These are phyloP conservation scores for Phycomyces nitens DNA, from an alignment of 192 early-diverging fungal species.

Conservation along the genomic window DNA sequence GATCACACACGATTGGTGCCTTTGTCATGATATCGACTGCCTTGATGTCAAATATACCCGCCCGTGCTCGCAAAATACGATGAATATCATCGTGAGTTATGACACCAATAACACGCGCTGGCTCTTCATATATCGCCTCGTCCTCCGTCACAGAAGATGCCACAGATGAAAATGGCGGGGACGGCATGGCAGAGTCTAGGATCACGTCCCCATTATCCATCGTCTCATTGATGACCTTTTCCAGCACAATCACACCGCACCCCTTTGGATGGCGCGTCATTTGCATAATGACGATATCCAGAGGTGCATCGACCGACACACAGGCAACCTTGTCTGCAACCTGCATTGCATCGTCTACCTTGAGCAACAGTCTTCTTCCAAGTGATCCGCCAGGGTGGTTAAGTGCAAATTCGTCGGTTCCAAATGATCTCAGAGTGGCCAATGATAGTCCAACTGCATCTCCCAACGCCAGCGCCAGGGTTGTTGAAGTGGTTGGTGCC, in stretches of 20 bases:
- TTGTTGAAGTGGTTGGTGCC: conserved; percentile 44
- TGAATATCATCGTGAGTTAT: conserved; percentile 41
- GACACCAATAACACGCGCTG: conserved; percentile 27
- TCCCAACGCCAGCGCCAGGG: conserved; percentile 41
- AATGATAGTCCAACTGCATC: conserved; percentile 42
- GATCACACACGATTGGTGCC: conserved; percentile 22
- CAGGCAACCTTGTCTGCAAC: conserved; percentile 15
- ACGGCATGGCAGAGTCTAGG: conserved; percentile 10
- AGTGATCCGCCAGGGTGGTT: conserved; percentile 48
- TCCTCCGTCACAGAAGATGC: neutral
- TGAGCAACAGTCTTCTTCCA: conserved; percentile 33
- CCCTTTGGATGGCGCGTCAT: conserved; percentile 33
- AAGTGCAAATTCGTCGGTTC: conserved; percentile 36
- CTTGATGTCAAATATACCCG: conserved; percentile 29
- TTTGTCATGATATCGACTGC: conserved; percentile 35
- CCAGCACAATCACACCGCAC: conserved; percentile 33
- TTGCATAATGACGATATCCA: conserved; percentile 39
- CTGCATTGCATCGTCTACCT: conserved; percentile 37
- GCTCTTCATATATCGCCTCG: neutral
- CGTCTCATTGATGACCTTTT: conserved; percentile 11
- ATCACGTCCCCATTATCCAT: neutral
- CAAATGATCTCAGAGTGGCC: conserved; percentile 33
- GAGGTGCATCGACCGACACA: conserved; percentile 14
- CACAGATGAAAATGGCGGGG: conserved; percentile 13
- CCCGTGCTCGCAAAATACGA: conserved; percentile 27